Percentiles rank a stretch among this genome's conserved stretches.
These are phyloP conservation scores for Diaporthe helianthi DNA, from an alignment of 2,329 filamentous ascomycete species.

Conservation along the genomic window DNA sequence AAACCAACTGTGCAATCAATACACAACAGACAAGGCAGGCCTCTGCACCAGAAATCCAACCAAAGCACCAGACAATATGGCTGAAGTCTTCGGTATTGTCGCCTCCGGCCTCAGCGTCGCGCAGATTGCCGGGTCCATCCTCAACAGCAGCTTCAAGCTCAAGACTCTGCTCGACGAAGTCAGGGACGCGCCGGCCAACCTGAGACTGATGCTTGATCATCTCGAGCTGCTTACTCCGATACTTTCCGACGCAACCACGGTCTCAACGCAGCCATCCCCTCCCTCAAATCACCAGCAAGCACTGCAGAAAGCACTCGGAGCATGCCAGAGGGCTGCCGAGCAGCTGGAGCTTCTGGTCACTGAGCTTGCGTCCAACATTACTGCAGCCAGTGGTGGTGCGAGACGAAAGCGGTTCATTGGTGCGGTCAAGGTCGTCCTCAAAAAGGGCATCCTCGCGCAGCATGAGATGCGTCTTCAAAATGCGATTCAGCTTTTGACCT, in stretches of 20 bases:
- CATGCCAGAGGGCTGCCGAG: not conserved
- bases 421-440: not conserved
- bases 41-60: fast-evolving
- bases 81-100: not conserved
- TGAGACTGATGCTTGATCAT: not conserved
- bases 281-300: not conserved
- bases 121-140: not conserved
- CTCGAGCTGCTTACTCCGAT: not conserved
- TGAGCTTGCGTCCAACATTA: not conserved
- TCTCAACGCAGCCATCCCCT: fast-evolving
- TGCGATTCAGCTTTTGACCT: not conserved
- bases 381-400: not conserved
- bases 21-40: not conserved
- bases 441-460: not conserved
- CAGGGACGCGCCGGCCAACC: not conserved
- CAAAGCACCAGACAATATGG: not conserved
- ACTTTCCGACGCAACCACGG: not conserved
- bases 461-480: not conserved
- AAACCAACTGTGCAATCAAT: not conserved
- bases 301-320: not conserved
- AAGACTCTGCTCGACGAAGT: not conserved
- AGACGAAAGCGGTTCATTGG: not conserved
- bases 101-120: conserved; percentile 3
- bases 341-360: not conserved
- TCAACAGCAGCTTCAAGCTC: not conserved